Percentiles rank a stretch among this genome's conserved stretches.
Evolutionary conservation across 192 early-diverging fungal genomes (phyloP).

Genomic region (Coemansia javaensis): DNA sequence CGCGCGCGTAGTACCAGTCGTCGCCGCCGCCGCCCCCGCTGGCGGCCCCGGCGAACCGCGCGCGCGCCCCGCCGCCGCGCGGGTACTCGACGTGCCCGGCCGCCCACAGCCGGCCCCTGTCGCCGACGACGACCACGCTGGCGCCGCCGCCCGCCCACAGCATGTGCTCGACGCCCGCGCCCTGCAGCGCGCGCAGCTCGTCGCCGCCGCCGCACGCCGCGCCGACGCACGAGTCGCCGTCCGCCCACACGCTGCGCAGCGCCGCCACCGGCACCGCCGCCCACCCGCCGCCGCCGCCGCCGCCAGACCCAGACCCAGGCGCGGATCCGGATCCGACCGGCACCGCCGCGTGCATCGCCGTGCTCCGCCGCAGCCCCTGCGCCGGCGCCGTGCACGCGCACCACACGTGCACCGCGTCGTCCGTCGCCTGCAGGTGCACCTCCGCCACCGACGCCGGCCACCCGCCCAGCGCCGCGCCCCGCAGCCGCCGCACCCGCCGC

Average conservation of each 20-base stretch:
- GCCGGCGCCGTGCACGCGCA: too few species aligned
- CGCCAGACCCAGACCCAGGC: too few species aligned
- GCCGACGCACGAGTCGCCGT: not conserved
- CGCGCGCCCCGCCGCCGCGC: not conserved
- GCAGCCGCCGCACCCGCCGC: too few species aligned
- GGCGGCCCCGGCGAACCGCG: not conserved
- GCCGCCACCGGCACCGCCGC: constrained; percentile 6
- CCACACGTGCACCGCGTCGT: too few species aligned
- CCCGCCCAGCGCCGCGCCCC: too few species aligned
- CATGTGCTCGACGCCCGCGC: not conserved
- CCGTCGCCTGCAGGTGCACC: too few species aligned
- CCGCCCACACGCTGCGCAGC: constrained; percentile 15
- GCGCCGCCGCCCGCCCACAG: not conserved
- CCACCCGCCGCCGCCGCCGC: too few species aligned
- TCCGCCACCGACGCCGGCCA: too few species aligned
- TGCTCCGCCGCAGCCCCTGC: too few species aligned
- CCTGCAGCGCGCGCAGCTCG: not conserved
- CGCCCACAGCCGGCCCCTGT: constrained; percentile 11
- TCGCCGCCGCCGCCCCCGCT: not conserved
- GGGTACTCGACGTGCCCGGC: not conserved
- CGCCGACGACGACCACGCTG: constrained; percentile 1
- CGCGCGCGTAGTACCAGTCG: constrained; percentile 19
- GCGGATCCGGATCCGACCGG: too few species aligned
- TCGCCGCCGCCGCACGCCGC: not conserved
- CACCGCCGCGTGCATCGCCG: too few species aligned